Conservation (phyloP, 495 filamentous ascomycete species). For the Lasiosphaeria miniovina region DNA sequence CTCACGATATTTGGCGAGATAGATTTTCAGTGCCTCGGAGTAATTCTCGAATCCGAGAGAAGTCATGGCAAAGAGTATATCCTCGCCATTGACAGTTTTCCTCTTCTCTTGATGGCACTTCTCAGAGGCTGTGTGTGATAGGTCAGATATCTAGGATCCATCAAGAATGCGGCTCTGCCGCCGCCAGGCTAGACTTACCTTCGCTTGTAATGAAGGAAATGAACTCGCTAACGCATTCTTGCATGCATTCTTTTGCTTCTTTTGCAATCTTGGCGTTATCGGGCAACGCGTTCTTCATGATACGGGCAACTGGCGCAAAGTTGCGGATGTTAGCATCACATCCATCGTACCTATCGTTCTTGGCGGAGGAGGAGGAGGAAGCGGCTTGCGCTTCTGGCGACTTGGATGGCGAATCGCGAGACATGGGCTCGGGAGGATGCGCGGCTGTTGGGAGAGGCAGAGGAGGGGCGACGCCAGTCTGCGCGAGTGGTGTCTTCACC, state of each 20-base stretch:
- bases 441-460: conserved; percentile 45
- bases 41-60: conserved; percentile 99
- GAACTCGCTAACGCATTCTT: conserved; percentile 99
- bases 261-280: conserved; percentile 99
- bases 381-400: conserved; percentile 42
- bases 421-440: conserved; percentile 44
- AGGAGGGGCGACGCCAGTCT: conserved; percentile 42
- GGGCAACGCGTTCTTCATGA: conserved; percentile 96
- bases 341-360: conserved; percentile 45
- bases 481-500: conserved; percentile 28
- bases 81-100: conserved; percentile 98
- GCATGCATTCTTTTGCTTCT: conserved; percentile 99
- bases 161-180: conserved; percentile 17
- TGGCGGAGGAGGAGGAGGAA: conserved; percentile 35
- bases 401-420: conserved; percentile 51
- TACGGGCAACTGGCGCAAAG: conserved; percentile 92
- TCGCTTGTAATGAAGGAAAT: conserved; percentile 99
- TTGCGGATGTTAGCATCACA: conserved; percentile 87
- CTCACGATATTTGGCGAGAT: conserved; percentile 95
- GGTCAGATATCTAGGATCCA: conserved; percentile 24
- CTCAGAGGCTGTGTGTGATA: conserved; percentile 78
- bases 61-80: conserved; percentile 98
- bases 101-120: conserved; percentile 99
- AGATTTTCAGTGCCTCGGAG: conserved; percentile 95
- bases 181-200: conserved; percentile 55